Percentiles rank a stretch among this genome's conserved stretches.
Conservation (phyloP, 352 stramenopile species). For the Peronospora farinosa region DNA sequence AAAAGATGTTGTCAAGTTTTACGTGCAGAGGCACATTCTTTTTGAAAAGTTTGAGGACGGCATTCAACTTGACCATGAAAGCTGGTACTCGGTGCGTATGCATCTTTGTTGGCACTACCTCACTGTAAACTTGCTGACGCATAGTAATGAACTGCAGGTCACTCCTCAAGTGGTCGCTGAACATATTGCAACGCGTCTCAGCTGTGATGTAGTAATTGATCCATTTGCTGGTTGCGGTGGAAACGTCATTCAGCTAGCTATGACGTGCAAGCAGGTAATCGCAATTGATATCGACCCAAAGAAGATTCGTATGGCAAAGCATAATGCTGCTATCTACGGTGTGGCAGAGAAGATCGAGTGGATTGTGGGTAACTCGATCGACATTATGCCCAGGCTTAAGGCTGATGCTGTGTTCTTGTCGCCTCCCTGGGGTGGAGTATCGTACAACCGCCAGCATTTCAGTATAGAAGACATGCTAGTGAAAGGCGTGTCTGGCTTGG, state of each 20-base stretch:
- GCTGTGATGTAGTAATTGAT: constrained; percentile 85
- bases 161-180: constrained; percentile 87
- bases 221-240: constrained; percentile 90
- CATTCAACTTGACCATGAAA: constrained; percentile 88
- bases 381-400: constrained; percentile 64
- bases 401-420: constrained; percentile 89
- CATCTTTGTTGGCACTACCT: neutral
- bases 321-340: constrained; percentile 89
- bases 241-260: constrained; percentile 91
- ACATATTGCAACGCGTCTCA: constrained; percentile 75
- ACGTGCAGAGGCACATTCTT: constrained; percentile 76
- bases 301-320: constrained; percentile 86
- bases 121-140: constrained; percentile 1
- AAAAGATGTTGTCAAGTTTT: constrained; percentile 83
- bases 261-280: constrained; percentile 85
- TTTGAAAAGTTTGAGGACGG: constrained; percentile 90
- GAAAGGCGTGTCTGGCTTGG: constrained; percentile 43
- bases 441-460: constrained; percentile 67
- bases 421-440: constrained; percentile 82
- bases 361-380: constrained; percentile 83
- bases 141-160: constrained; percentile 34
- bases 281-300: constrained; percentile 89
- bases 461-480: constrained; percentile 62
- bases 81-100: constrained; percentile 83
- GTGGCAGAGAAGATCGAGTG: constrained; percentile 89